Base-by-base conservation (phyloP, 129 eudicot species). In the Lactuca saligna region DNA sequence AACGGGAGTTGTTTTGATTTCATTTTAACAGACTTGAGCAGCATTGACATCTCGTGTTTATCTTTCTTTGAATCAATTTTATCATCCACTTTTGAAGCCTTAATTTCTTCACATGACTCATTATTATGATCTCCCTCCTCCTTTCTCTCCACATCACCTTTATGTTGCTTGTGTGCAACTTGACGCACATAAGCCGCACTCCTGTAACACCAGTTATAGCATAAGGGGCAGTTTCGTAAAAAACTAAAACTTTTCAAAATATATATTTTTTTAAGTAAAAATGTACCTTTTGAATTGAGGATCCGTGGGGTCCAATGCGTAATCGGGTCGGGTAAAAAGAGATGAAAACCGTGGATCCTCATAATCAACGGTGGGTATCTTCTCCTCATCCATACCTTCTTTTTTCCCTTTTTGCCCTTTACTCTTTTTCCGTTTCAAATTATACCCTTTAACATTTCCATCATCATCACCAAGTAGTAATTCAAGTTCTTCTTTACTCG, bases 221-320 rank as follows among this genome's bases (percentile, higher is more conserved):
- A 17, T 54, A 55, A 54, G 71, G 31, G 57, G 39, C 53, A 61
- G 7, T 5, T 39, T 39, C 7, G 37, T 53, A 53, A 61, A 48
- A 56, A 8, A 38, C 39, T 3, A 39, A 15, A 42, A 13, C 8
- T 20, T 3, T 7, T 20, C 1, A 33, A 55, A 5, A 59, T 12
- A 44, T 13, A 41, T 10, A 68, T 41, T 17, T 20, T 10, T 7
- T n/a, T 4, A 14, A 25, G 5, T 11, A 25, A 33, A 50, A 49
- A 55, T 0, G 15, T 78, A 89, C 97, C 97, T 87, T 78, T 87
- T 89, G 69, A 80, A 93, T 14, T 87, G 95, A 70, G 99, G 99
- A 74, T 93, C 97, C 3, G 97, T 93, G 20, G 97, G 99, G 72
- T 93, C 99, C 85, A 87, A 75, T 35, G 97, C 97, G 76, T 77